Evolutionary conservation across 2,329 filamentous ascomycete genomes (phyloP).

Genomic region (Fusarium odoratissimum): DNA sequence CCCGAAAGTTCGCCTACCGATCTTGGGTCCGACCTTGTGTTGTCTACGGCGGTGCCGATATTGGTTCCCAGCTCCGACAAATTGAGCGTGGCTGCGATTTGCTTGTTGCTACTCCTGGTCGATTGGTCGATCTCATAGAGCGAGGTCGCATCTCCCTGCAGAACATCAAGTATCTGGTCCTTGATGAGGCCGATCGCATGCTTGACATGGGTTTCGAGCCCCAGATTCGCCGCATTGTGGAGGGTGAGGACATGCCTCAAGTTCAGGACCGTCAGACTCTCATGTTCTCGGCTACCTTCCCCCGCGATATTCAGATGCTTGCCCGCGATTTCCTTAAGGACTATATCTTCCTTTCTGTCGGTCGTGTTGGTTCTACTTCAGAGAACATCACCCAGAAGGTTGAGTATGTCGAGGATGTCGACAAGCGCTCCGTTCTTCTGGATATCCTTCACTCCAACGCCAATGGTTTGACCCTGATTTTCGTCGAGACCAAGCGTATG

Average conservation of each 20-base stretch:
- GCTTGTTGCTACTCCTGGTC: slow-evolving; percentile 94
- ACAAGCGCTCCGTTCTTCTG: slow-evolving; percentile 97
- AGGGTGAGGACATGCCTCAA: slow-evolving; percentile 96
- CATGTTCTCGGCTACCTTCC: slow-evolving; percentile 99
- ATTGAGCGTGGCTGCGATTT: slow-evolving; percentile 98
- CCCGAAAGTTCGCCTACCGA: slow-evolving; percentile 98
- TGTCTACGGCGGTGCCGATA: slow-evolving; percentile 98
- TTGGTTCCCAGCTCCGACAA: slow-evolving; percentile 96
- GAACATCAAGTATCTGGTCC: slow-evolving; percentile 99
- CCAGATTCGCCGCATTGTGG: slow-evolving; percentile 97
- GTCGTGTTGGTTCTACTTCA: slow-evolving; percentile 98
- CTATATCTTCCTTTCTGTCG: slow-evolving; percentile 98
- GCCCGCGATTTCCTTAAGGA: slow-evolving; percentile 99
- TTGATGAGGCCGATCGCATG: slow-evolving; percentile 99
- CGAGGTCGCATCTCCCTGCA: slow-evolving; percentile 96
- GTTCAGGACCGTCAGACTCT: slow-evolving; percentile 91
- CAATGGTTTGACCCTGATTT: slow-evolving; percentile 91
- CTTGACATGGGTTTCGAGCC: slow-evolving; percentile 99
- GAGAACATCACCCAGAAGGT: slow-evolving; percentile 99
- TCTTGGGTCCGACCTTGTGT: slow-evolving; percentile 99
- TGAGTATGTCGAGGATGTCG: slow-evolving; percentile 94
- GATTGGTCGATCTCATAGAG: slow-evolving; percentile 97
- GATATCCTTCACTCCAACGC: slow-evolving; percentile 97
- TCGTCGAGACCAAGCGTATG: slow-evolving; percentile 99
- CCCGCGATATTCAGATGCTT: slow-evolving; percentile 98